Conservation (phyloP, 139 green algal species). For the Zygnema circumcarinatum region DNA sequence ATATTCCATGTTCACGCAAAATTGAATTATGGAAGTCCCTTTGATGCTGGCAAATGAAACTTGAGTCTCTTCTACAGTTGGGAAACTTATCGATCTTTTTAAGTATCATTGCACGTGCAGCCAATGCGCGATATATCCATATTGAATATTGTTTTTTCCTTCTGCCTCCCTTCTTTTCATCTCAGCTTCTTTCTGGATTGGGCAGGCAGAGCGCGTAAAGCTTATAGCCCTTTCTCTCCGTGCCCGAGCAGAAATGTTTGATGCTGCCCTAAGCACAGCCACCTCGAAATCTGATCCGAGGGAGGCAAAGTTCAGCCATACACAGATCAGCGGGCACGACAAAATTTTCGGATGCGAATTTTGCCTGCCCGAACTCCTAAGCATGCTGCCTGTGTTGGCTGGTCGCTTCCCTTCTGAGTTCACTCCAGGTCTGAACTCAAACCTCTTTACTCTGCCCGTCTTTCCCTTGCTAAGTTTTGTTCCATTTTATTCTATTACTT, state of each 20-base stretch:
- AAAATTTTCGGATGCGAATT: background rate
- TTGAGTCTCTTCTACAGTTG: background rate
- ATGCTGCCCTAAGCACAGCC: background rate
- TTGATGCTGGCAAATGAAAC: background rate
- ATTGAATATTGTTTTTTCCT: background rate
- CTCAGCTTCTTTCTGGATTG: background rate
- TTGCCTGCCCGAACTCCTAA: constrained; percentile 18
- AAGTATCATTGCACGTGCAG: background rate
- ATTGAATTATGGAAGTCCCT: background rate
- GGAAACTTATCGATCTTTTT: background rate
- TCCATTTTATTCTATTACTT: background rate
- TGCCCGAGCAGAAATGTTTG: background rate
- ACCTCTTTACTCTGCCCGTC: background rate
- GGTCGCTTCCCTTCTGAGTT: background rate
- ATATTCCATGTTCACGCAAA: too few relatives aligned
- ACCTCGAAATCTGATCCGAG: background rate
- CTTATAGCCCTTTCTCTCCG: background rate
- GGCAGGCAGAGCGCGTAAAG: background rate
- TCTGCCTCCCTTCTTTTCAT: too few relatives aligned
- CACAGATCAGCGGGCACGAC: background rate
- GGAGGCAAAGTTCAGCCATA: background rate
- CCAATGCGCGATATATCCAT: background rate
- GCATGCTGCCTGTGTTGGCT: background rate
- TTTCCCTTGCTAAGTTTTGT: background rate
- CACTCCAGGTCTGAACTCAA: background rate